Conservation (phyloP, 371 early-diverging fungal species). For the Mortierella sp. region DNA sequence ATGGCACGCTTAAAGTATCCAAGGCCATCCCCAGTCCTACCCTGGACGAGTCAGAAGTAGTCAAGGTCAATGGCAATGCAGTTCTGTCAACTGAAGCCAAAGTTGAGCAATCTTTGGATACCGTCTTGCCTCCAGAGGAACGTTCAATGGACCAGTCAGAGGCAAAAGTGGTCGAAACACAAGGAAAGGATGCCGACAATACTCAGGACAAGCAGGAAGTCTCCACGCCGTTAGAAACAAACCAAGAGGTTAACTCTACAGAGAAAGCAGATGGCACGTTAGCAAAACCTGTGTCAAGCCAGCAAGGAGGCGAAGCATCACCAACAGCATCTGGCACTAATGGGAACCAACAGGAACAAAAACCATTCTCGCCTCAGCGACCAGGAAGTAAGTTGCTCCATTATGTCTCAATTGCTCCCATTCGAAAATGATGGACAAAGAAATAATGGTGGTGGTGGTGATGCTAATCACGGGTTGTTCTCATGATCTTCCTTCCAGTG, state of each 20-base stretch:
- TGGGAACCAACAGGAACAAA: background rate
- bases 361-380: background rate
- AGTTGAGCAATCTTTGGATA: background rate
- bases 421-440: background rate
- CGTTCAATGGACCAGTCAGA: background rate
- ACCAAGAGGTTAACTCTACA: background rate
- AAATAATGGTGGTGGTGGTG: background rate
- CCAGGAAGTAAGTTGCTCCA: constrained; percentile 22
- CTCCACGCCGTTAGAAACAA: background rate
- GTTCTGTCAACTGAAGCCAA: background rate
- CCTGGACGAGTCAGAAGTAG: background rate
- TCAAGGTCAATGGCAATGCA: background rate
- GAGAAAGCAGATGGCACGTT: background rate
- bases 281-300: background rate
- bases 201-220: background rate
- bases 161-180: background rate
- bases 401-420: constrained; percentile 1
- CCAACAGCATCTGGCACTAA: background rate
- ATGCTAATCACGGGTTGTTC: background rate
- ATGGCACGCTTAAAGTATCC: background rate
- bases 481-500: constrained; percentile 1
- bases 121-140: background rate
- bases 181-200: background rate
- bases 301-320: constrained; percentile 4
- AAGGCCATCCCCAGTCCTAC: background rate